Conservation (phyloP, 2,329 filamentous ascomycete genomes). For the Fusarium penzigii region DNA sequence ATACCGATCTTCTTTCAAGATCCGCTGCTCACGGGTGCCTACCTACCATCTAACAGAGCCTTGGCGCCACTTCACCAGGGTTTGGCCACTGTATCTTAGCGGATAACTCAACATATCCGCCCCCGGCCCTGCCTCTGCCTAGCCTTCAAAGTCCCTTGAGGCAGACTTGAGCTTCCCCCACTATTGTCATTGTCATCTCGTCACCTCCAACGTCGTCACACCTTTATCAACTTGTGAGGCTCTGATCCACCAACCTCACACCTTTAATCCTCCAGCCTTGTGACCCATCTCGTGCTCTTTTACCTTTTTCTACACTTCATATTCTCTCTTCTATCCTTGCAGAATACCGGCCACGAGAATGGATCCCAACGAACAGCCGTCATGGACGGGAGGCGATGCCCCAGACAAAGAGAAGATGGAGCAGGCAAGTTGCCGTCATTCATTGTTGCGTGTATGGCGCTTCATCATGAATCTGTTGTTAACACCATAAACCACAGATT, state of each 20-base stretch:
- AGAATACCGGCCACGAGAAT: constrained; percentile 28
- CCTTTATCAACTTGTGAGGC: constrained; percentile 17
- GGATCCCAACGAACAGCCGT: constrained; percentile 49
- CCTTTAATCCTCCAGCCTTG: constrained; percentile 18
- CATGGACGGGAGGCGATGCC: constrained; percentile 47
- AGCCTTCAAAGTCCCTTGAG: not conserved
- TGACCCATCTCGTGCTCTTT: constrained; percentile 4
- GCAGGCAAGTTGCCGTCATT: constrained; percentile 41
- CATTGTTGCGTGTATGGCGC: constrained; percentile 11
- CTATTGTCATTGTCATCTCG: constrained; percentile 17
- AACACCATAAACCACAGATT: constrained; percentile 38
- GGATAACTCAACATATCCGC: constrained; percentile 24
- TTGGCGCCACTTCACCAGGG: not conserved
- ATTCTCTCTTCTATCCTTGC: not conserved
- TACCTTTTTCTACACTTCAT: not conserved
- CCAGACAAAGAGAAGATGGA: constrained; percentile 62
- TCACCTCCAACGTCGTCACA: constrained; percentile 5
- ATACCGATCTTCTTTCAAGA: too few species aligned
- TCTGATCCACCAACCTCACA: constrained; percentile 21
- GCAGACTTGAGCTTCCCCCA: constrained; percentile 9
- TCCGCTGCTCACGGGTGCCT: too few species aligned
- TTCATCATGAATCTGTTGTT: constrained; percentile 13
- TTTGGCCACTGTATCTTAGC: constrained; percentile 19
- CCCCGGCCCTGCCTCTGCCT: constrained; percentile 11
- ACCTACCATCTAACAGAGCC: not conserved